A percentile compares a stretch with the other conserved stretches of the same genome.
Evolutionary conservation across 495 filamentous ascomycete species (phyloP).

Genomic region (Neurospora sp.): DNA sequence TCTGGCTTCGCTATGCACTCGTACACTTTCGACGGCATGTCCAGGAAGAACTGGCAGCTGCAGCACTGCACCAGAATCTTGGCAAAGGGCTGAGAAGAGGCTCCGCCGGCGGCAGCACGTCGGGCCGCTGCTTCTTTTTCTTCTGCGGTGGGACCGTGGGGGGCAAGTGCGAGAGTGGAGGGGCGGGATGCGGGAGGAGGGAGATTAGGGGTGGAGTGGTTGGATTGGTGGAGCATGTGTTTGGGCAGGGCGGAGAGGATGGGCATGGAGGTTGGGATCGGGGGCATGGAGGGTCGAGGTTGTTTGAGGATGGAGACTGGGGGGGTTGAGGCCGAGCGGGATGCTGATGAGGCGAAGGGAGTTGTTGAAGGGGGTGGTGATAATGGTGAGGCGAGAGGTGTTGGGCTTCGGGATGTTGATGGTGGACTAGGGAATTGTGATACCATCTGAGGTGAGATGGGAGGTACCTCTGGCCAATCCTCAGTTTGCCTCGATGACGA

Average conservation of each 20-base stretch:
- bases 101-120: conserved; percentile 21
- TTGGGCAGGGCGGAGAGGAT: conserved; percentile 21
- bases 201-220: neutral
- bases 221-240: conserved; percentile 17
- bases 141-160: neutral
- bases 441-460: neutral
- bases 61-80: conserved; percentile 79
- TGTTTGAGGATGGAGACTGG: conserved; percentile 24
- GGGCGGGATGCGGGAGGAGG: neutral
- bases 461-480: neutral
- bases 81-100: conserved; percentile 35
- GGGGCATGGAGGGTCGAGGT: conserved; percentile 2
- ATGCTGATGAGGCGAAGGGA: neutral
- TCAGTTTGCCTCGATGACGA: neutral
- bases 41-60: conserved; percentile 71
- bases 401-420: neutral
- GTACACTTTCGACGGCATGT: conserved; percentile 66
- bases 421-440: neutral
- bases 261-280: neutral
- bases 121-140: conserved; percentile 4
- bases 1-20: conserved; percentile 62
- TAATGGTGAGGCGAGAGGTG: neutral
- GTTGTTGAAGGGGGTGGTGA: conserved; percentile 1
- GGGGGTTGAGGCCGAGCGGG: neutral
- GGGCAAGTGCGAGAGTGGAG: neutral